Evolutionary conservation across 306 rosid species (phyloP).

Genomic region (Erythrophleum fordii): DNA sequence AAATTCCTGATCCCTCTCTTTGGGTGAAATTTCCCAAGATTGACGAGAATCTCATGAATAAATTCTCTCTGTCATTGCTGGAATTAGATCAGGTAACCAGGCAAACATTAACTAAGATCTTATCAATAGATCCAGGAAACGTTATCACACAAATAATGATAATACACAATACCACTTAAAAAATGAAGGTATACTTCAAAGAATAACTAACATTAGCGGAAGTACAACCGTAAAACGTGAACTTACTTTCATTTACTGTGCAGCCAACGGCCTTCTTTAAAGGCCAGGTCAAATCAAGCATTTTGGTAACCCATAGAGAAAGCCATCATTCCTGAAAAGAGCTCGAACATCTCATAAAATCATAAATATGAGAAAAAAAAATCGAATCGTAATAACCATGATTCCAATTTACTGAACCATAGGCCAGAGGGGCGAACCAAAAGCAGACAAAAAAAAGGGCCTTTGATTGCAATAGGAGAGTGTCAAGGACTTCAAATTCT

Average conservation of each 20-base stretch:
- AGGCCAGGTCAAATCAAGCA: not conserved
- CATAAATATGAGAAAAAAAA: too few species aligned
- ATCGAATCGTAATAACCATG: too few species aligned
- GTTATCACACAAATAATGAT: not conserved
- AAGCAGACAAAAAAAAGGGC: too few species aligned
- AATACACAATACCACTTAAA: not conserved
- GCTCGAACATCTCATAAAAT: not conserved
- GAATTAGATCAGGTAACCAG: not conserved
- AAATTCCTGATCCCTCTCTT: not conserved
- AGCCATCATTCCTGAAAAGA: not conserved
- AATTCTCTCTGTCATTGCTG: not conserved
- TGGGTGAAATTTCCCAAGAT: not conserved
- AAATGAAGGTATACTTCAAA: too few species aligned
- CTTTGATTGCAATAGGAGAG: not conserved
- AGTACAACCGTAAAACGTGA: not conserved
- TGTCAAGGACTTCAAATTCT: too few species aligned
- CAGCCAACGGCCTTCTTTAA: not conserved
- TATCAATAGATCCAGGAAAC: not conserved
- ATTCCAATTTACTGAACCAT: conserved; percentile 6
- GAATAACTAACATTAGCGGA: not conserved
- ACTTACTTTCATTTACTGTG: not conserved
- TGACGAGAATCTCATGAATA: not conserved
- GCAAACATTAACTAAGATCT: not conserved
- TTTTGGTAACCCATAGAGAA: not conserved
- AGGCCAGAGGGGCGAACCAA: not conserved